Percentiles rank a stretch among this genome's conserved stretches.
Conservation (phyloP, 2,329 filamentous ascomycete species). For the Myriangium duriaei region DNA sequence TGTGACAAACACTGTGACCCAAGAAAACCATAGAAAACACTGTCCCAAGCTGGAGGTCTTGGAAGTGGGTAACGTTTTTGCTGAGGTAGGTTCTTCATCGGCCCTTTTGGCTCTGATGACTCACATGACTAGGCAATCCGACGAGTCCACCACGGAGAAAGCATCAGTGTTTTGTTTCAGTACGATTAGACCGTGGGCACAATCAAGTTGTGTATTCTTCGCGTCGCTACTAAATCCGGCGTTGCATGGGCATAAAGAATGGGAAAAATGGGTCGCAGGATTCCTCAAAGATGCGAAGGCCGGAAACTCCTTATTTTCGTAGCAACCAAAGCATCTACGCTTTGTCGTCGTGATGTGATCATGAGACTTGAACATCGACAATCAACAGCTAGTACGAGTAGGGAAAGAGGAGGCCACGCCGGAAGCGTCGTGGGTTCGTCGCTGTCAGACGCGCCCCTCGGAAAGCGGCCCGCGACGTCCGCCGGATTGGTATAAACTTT, state of each 20-base stretch:
- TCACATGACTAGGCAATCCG: constrained; percentile 55
- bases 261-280: no score
- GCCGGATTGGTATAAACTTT: no score
- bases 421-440: no score
- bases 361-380: no score
- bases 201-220: neutral
- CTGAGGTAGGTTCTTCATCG: constrained; percentile 49
- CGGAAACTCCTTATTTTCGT: no score
- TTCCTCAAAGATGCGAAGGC: no score
- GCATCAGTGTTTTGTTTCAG: constrained; percentile 89
- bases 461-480: no score
- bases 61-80: constrained; percentile 79
- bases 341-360: no score
- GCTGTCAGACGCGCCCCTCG: no score
- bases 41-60: constrained; percentile 87
- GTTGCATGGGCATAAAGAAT: neutral
- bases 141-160: constrained; percentile 93
- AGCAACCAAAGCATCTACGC: no score
- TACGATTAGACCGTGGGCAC: constrained; percentile 45
- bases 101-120: constrained; percentile 11
- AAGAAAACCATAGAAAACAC: constrained; percentile 61
- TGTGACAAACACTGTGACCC: constrained; percentile 90
- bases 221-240: neutral
- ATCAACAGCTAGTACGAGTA: no score
- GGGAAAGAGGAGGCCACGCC: no score